These are phyloP conservation scores for Cymbidium sinense DNA, from an alignment of 106 monocot genomes.

Conservation along the genomic window DNA sequence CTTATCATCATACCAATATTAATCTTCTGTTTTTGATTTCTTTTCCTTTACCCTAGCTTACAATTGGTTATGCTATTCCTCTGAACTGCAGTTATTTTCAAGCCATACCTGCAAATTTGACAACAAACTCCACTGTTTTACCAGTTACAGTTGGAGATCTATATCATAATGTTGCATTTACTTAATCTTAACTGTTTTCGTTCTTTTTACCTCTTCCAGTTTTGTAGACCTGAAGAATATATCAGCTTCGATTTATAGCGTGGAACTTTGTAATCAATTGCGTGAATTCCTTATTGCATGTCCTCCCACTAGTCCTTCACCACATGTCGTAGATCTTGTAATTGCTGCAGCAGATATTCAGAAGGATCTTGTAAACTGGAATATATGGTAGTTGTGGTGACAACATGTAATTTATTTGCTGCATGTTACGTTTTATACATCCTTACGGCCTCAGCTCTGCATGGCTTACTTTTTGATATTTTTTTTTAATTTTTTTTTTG, in stretches of 20 bases:
- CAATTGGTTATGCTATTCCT: too few species aligned
- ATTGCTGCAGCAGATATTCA: constrained; percentile 92
- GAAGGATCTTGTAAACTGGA: constrained; percentile 87
- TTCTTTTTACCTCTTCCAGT: constrained; percentile 8
- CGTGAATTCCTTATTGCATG: constrained; percentile 87
- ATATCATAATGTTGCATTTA: not conserved
- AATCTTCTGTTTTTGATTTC: too few species aligned
- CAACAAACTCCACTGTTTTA: not conserved
- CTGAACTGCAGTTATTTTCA: too few species aligned
- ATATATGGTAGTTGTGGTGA: constrained; percentile 49
- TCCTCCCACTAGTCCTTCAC: constrained; percentile 75
- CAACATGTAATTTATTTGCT: not conserved
- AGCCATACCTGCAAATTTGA: not conserved
- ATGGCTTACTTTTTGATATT: not conserved
- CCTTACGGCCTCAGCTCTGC: too few species aligned
- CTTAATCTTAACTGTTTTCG: not conserved
- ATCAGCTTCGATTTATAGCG: constrained; percentile 79
- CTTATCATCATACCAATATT: too few species aligned
- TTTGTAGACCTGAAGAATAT: constrained; percentile 90
- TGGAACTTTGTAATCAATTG: constrained; percentile 77
- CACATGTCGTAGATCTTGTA: constrained; percentile 85
- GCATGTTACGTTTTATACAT: not conserved
- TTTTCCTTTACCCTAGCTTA: too few species aligned
- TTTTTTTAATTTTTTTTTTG: too few species aligned
- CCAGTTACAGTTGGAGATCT: not conserved